Percentiles rank a stretch among this genome's conserved stretches.
Conservation (phyloP, 2,329 filamentous ascomycete species). For the Colletotrichum cuscutae region DNA sequence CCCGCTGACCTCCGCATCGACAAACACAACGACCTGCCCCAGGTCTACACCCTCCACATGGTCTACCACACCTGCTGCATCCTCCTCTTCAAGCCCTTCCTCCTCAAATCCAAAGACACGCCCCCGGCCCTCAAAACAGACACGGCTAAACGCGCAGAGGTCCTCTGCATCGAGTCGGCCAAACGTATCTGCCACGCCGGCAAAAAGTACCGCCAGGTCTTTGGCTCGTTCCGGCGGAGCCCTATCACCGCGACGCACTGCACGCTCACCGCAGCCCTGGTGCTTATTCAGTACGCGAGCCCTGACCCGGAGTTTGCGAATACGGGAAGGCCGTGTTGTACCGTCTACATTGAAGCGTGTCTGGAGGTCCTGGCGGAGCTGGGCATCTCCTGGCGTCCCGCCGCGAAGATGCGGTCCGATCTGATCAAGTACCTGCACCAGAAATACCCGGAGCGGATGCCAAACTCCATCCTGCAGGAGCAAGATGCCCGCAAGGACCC, state of each 20-base stretch:
- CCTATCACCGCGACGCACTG: slow-evolving; percentile 49
- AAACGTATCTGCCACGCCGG: slow-evolving; percentile 40
- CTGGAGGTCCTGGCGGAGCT: slow-evolving; percentile 25
- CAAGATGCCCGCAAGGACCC: background rate
- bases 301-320: slow-evolving; percentile 25
- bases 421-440: slow-evolving; percentile 28
- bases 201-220: slow-evolving; percentile 45
- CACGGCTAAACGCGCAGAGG: slow-evolving; percentile 6
- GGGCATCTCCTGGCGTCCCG: slow-evolving; percentile 26
- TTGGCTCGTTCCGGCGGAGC: slow-evolving; percentile 46
- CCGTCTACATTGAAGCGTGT: slow-evolving; percentile 28
- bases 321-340: slow-evolving; percentile 29
- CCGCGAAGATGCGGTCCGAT: slow-evolving; percentile 17
- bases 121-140: background rate
- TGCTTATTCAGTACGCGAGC: slow-evolving; percentile 35
- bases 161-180: slow-evolving; percentile 38
- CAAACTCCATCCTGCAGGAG: slow-evolving; percentile 18
- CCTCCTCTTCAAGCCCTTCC: slow-evolving; percentile 44
- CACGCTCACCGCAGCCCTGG: slow-evolving; percentile 44
- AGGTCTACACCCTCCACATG: slow-evolving; percentile 46
- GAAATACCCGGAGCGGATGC: slow-evolving; percentile 28
- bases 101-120: slow-evolving; percentile 1
- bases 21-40: slow-evolving; percentile 38
- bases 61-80: slow-evolving; percentile 46
- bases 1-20: slow-evolving; percentile 43